A percentile compares a stretch with the other conserved stretches of the same genome.
Conservation (phyloP, 129 eudicot genomes). For the Pseudognaphalium luteoalbum region DNA sequence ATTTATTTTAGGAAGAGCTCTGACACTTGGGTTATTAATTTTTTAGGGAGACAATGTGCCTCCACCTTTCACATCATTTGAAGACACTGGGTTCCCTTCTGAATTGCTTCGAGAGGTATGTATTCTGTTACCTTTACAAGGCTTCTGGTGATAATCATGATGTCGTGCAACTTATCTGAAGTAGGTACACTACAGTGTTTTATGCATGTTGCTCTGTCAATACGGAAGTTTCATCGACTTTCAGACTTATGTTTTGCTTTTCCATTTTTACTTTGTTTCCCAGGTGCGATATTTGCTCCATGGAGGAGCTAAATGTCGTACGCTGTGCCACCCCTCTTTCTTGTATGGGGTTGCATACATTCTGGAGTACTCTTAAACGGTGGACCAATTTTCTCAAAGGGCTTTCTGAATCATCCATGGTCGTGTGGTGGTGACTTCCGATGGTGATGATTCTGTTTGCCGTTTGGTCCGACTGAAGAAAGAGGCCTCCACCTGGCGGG, state of each 20-base stretch:
- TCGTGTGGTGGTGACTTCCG: conserved; percentile 63
- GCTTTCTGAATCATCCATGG: conserved; percentile 86
- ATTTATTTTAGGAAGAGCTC: neutral
- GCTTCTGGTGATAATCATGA: conserved; percentile 23
- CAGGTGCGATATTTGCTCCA: conserved; percentile 99
- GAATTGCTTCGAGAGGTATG: conserved; percentile 93
- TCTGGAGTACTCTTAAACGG: conserved; percentile 69
- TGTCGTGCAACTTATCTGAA: conserved; percentile 24
- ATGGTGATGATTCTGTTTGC: conserved; percentile 77
- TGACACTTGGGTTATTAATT: neutral
- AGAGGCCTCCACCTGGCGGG: conserved; percentile 71
- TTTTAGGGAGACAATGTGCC: conserved; percentile 77
- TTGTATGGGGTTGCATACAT: conserved; percentile 53
- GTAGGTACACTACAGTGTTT: conserved; percentile 26
- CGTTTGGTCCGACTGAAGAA: conserved; percentile 75
- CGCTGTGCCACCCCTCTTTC: conserved; percentile 71
- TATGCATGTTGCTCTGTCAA: conserved; percentile 34
- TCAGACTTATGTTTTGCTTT: conserved; percentile 57
- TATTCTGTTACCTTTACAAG: conserved; percentile 8
- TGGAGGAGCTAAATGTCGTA: conserved; percentile 99
- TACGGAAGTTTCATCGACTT: conserved; percentile 56
- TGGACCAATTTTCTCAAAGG: conserved; percentile 66
- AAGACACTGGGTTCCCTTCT: conserved; percentile 80
- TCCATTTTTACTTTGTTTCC: conserved; percentile 61
- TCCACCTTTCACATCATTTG: conserved; percentile 72